Conservation (phyloP, 106 monocot species). For the Narthecium ossifragum region DNA sequence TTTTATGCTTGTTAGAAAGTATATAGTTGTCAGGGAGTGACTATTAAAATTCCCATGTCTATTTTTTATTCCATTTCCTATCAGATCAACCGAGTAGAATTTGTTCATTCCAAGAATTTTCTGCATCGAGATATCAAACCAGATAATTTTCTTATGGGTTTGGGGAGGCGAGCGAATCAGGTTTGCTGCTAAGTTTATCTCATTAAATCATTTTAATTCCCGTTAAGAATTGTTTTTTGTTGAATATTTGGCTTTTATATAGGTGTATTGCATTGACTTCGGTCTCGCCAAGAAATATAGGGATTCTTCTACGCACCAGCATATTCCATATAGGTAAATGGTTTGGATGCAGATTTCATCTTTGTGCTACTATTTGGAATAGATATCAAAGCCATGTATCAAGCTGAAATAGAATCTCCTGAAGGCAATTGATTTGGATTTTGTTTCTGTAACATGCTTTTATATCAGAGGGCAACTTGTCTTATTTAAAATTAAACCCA, state of each 20-base stretch:
- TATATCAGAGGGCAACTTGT: no score
- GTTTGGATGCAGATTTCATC: neutral
- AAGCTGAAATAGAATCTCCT: no score
- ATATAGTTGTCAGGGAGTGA: no score
- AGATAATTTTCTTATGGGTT: slow-evolving; percentile 40
- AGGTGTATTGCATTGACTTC: slow-evolving; percentile 36
- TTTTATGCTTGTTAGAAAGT: neutral
- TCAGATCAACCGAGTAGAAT: slow-evolving; percentile 33
- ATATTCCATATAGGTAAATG: slow-evolving; percentile 34
- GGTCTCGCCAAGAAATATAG: slow-evolving; percentile 37
- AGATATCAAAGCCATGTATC: no score
- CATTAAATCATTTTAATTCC: neutral
- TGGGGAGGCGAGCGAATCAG: slow-evolving; percentile 37
- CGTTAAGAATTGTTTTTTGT: neutral
- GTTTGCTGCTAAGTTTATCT: neutral
- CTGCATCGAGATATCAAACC: slow-evolving; percentile 37
- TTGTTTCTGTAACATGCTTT: no score
- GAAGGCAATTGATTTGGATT: no score
- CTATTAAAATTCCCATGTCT: no score
- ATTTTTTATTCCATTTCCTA: neutral
- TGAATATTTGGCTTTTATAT: neutral
- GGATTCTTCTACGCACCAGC: slow-evolving; percentile 27
- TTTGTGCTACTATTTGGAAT: neutral
- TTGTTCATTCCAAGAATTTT: slow-evolving; percentile 31
- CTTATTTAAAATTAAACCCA: no score